Conservation (phyloP, 140 eudicot species). For the Anethum foeniculum region DNA sequence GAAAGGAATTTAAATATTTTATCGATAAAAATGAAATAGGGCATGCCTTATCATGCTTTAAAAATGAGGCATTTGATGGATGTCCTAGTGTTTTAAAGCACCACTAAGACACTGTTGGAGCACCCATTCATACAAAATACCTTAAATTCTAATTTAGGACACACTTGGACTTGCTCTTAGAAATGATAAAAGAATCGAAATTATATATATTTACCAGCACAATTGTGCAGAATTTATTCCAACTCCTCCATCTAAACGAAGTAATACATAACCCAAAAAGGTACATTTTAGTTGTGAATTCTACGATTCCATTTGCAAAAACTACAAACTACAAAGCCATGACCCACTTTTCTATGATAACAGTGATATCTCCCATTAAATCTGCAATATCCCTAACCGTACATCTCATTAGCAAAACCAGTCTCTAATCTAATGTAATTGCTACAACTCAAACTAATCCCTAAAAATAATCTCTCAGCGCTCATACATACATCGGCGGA, state of each 20-base stretch:
- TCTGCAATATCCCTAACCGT: background rate
- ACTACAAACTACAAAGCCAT: background rate
- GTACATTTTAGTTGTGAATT: no score
- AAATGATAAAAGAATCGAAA: background rate
- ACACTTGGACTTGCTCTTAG: no score
- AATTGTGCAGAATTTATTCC: background rate
- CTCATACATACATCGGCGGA: background rate
- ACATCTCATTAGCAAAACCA: background rate
- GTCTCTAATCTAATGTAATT: conserved; percentile 8
- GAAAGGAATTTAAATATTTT: no score
- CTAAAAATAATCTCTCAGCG: background rate
- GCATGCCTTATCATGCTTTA: no score
- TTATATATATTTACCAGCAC: background rate
- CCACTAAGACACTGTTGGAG: no score
- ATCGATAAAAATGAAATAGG: no score
- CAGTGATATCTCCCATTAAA: background rate
- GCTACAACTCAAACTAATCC: background rate
- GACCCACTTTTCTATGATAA: background rate
- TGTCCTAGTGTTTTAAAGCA: no score
- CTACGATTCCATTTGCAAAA: background rate
- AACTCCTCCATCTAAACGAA: background rate
- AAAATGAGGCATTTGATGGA: no score
- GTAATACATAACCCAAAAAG: background rate
- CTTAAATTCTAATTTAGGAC: no score
- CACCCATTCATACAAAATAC: no score